Percentiles rank a stretch among this genome's conserved stretches.
These are phyloP conservation scores for Rhodotorula paludigena DNA, from an alignment of 768 basidiomycete genomes.

Conservation along the genomic window DNA sequence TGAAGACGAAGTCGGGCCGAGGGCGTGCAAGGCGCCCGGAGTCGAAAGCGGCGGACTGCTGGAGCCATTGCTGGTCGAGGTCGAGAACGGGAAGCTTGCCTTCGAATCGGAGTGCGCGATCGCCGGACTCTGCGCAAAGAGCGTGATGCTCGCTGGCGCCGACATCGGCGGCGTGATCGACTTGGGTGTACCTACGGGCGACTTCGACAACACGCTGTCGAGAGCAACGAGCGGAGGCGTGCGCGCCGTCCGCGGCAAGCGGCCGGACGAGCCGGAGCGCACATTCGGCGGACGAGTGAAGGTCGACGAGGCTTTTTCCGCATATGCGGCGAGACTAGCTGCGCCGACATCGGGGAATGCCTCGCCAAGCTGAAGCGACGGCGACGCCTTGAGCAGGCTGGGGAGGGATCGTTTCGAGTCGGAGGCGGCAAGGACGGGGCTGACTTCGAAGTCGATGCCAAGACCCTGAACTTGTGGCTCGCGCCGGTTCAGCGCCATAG, in stretches of 20 bases:
- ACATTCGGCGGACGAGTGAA: neutral
- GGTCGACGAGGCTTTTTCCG: neutral
- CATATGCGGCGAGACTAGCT: neutral
- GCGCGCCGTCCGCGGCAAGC: neutral
- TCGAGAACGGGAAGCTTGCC: neutral
- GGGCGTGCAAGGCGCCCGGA: neutral
- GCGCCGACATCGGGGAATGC: slow-evolving; percentile 4
- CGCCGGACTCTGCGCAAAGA: neutral
- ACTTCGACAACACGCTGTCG: neutral
- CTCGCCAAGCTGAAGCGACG: slow-evolving; percentile 7
- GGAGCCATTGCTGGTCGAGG: neutral
- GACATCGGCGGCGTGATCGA: neutral
- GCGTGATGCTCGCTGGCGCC: slow-evolving; percentile 19
- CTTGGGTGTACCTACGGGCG: neutral
- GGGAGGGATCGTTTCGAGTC: slow-evolving; percentile 27
- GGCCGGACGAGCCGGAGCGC: neutral
- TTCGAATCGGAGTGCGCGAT: slow-evolving; percentile 5
- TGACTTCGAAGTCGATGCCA: slow-evolving; percentile 14
- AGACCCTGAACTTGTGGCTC: slow-evolving; percentile 22
- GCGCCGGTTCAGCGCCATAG: neutral
- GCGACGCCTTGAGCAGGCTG: slow-evolving; percentile 17
- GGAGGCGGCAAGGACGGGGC: neutral
- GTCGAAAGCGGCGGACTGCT: neutral
- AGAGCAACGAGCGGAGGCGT: slow-evolving; percentile 9
- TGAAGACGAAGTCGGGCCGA: neutral